These are phyloP conservation scores for Aspergillus haitiensis DNA, from an alignment of 495 filamentous ascomycete species.

Conservation along the genomic window DNA sequence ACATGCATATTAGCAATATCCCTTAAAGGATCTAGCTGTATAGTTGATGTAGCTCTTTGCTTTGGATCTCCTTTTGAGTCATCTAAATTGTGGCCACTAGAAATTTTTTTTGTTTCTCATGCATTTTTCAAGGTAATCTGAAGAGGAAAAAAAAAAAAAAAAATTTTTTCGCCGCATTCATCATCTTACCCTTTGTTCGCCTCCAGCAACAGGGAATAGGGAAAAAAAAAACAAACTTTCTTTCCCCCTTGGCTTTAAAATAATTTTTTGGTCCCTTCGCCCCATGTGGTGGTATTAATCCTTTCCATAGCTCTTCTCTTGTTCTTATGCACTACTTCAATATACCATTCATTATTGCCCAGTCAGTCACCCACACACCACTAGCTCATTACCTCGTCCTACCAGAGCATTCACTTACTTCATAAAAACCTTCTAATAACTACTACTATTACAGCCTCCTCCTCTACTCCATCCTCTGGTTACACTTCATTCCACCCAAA, in stretches of 20 bases:
- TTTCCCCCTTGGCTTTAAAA: neutral
- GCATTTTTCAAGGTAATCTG: no score
- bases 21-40: neutral
- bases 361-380: neutral
- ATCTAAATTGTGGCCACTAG: neutral
- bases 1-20: constrained; percentile 3
- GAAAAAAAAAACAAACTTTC: constrained; percentile 2
- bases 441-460: constrained; percentile 14
- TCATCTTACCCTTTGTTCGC: constrained; percentile 6
- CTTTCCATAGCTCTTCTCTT: constrained; percentile 7
- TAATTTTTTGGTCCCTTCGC: neutral
- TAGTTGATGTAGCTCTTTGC: no score
- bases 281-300: neutral
- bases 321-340: neutral
- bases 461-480: constrained; percentile 1
- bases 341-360: neutral
- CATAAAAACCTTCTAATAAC: constrained; percentile 20
- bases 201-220: constrained; percentile 1
- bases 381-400: neutral
- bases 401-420: constrained; percentile 20
- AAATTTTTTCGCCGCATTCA: constrained; percentile 12
- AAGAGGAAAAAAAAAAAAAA: constrained; percentile 1
- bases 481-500: neutral
- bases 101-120: neutral
- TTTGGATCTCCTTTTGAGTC: no score